Base-by-base conservation (phyloP, 176 grass and related monocot species). In the Carex kokanica region DNA sequence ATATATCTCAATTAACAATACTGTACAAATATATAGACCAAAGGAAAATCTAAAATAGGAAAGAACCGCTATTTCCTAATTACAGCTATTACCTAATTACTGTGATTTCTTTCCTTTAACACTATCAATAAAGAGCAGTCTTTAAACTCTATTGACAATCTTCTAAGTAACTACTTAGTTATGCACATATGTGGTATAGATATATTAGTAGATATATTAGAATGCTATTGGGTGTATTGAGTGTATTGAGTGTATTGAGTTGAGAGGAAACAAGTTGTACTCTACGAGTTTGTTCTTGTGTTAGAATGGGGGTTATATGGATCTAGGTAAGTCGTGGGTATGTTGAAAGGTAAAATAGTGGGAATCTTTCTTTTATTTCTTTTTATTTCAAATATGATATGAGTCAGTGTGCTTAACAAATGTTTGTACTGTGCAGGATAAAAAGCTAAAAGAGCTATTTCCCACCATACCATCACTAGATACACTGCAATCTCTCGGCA, bases 381-480 rank as follows among this genome's bases (percentile, higher is more conserved):
- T 31, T 27, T 29, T 12, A 17, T 17, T 24, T 72, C 24, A 31
- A 15, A 55, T 17, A 55, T 31, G 21, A 77, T 31, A 77, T 55
- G 23, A 69, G 54, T 77, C 5, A 55, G 49, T 15, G 14, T 23
- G 29, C 24, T 77, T 62, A 62, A 60, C 59, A 1, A 63, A 81
- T 68, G 27, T 25, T 67, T 83, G 40, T 54, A 78, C 81, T 55
- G 61, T 94, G 60, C 89, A 99, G 96, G 96, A 99, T 86, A 99
- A 91, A 90, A 99, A 92, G 79, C 78, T 99, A 81, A 99, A 93
- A 91, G 91, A 99, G 47, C 69, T 84, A 56, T 95, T 92, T 52
- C 85, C 79, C 51, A 93, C 86, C 56, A 89, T 99, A 74, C 96
- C 96, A 36, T 92, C 96, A 66, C 65, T 95, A 83, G 87, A 90